Percentiles rank a stretch among this genome's conserved stretches.
Conservation (phyloP, 768 basidiomycete genomes). For the Gymnopilus dilepis region DNA sequence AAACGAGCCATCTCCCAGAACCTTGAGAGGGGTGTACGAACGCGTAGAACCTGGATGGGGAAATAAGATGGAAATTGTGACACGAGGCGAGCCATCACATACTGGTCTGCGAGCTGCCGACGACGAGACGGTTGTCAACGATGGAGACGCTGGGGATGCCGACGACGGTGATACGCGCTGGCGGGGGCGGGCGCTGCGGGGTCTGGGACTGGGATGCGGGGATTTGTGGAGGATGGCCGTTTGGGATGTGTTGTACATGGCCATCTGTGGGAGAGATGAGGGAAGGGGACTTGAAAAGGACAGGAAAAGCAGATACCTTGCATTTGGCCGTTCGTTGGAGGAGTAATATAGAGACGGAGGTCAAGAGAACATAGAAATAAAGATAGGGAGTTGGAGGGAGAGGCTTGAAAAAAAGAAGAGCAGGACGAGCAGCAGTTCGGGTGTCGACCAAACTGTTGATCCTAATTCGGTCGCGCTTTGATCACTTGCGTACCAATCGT, state of each 20-base stretch:
- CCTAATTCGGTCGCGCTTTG: constrained; percentile 24
- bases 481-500: constrained; percentile 28
- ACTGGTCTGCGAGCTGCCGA: constrained; percentile 78
- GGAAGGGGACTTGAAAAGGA: background rate
- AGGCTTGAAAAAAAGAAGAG: constrained; percentile 32
- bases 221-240: constrained; percentile 32
- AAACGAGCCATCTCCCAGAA: constrained; percentile 97
- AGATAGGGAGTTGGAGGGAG: constrained; percentile 18
- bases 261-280: constrained; percentile 29
- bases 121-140: constrained; percentile 68
- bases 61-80: constrained; percentile 17
- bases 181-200: constrained; percentile 39
- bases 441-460: constrained; percentile 24
- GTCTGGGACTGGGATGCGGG: constrained; percentile 31
- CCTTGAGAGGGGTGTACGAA: constrained; percentile 94
- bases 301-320: constrained; percentile 17
- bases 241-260: constrained; percentile 32
- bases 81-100: constrained; percentile 36
- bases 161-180: constrained; percentile 68
- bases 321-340: constrained; percentile 23
- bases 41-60: constrained; percentile 71
- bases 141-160: constrained; percentile 82
- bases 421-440: constrained; percentile 21
- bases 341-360: constrained; percentile 11
- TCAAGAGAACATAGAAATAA: constrained; percentile 33